Percentiles rank a stretch among this genome's conserved stretches.
Evolutionary conservation across 352 stramenopile genomes (phyloP).

Genomic region (Phytophthora fragariaefolia): DNA sequence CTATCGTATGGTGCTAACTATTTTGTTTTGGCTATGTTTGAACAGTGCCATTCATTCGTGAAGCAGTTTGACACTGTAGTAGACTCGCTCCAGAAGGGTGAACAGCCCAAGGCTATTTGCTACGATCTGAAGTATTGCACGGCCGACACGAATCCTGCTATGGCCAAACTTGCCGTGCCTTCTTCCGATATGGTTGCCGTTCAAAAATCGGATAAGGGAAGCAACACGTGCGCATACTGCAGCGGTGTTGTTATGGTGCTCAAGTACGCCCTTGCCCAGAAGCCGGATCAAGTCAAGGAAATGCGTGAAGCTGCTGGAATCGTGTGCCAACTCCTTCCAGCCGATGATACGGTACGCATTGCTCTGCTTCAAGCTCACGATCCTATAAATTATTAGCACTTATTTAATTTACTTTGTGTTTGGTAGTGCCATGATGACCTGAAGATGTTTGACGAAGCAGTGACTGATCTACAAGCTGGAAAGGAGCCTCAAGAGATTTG

Average conservation of each 20-base stretch:
- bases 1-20: constrained; percentile 7
- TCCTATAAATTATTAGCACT: no score
- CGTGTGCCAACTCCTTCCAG: constrained; percentile 68
- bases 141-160: constrained; percentile 22
- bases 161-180: constrained; percentile 23
- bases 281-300: constrained; percentile 67
- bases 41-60: constrained; percentile 69
- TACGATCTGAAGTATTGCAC: constrained; percentile 69
- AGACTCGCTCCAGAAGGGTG: constrained; percentile 69
- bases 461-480: constrained; percentile 53
- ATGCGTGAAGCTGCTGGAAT: constrained; percentile 68
- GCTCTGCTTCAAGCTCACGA: background rate
- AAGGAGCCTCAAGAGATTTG: constrained; percentile 74
- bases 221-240: constrained; percentile 68
- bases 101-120: constrained; percentile 66
- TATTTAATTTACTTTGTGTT: background rate
- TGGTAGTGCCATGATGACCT: constrained; percentile 67
- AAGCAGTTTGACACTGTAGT: constrained; percentile 67
- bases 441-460: constrained; percentile 70
- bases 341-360: constrained; percentile 62
- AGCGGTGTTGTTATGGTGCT: constrained; percentile 69
- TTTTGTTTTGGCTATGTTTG: constrained; percentile 1
- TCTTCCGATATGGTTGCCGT: constrained; percentile 17
- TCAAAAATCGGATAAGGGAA: constrained; percentile 17
- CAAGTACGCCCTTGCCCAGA: constrained; percentile 58